These are phyloP conservation scores for Cyclocybe aegerita DNA, from an alignment of 768 basidiomycete genomes.

Conservation along the genomic window DNA sequence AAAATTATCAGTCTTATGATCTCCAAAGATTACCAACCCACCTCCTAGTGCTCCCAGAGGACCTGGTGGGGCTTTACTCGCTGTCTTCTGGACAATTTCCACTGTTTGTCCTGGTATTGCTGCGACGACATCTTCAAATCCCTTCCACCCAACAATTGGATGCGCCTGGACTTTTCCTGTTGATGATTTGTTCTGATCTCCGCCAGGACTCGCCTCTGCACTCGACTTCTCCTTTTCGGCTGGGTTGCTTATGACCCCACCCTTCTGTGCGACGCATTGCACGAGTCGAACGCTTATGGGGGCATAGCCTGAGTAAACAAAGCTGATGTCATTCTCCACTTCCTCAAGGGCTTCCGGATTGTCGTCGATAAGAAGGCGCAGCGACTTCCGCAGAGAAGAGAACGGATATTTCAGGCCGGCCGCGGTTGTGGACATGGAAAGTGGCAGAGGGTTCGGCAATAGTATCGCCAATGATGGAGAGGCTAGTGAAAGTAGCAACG, in stretches of 20 bases:
- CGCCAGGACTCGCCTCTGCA: constrained; percentile 32
- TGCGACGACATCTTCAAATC: constrained; percentile 88
- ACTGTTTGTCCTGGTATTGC: constrained; percentile 84
- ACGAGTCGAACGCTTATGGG: constrained; percentile 90
- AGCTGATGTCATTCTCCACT: constrained; percentile 92
- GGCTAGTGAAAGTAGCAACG: constrained; percentile 63
- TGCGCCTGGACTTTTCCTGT: constrained; percentile 74
- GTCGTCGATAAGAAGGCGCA: constrained; percentile 93
- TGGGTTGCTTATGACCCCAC: constrained; percentile 82
- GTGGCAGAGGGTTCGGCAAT: constrained; percentile 65
- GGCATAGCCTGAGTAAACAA: constrained; percentile 96
- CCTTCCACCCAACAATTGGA: constrained; percentile 95
- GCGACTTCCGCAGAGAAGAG: constrained; percentile 68
- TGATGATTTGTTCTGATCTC: constrained; percentile 35
- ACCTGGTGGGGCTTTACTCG: constrained; percentile 14
- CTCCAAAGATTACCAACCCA: constrained; percentile 6
- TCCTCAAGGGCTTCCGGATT: constrained; percentile 73
- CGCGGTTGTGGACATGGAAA: constrained; percentile 40
- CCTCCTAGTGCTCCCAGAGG: constrained; percentile 8
- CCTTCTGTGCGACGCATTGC: constrained; percentile 92
- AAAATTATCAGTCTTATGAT: not conserved
- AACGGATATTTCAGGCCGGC: constrained; percentile 68
- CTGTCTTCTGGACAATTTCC: constrained; percentile 60
- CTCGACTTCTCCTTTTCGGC: constrained; percentile 53
- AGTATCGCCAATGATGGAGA: constrained; percentile 68